Conservation (phyloP, 169 alveolate species). For the Amoebophrya sp. region DNA sequence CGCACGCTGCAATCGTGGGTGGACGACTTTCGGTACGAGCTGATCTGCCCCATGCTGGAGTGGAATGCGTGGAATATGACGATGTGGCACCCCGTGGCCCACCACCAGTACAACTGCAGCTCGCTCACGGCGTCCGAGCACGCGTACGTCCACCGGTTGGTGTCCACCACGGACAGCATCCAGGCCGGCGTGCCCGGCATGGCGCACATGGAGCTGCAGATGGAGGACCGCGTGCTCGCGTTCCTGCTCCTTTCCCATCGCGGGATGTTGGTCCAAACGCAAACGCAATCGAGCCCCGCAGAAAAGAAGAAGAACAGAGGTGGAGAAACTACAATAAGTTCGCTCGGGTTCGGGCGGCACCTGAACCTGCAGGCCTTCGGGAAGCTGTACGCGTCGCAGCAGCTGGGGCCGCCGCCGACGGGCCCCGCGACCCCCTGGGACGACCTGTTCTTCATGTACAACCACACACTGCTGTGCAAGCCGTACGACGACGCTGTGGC, state of each 20-base stretch:
- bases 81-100: neutral
- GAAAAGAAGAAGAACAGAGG: no score
- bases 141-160: neutral
- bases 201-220: neutral
- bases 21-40: neutral
- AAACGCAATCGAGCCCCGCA: no score
- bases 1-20: neutral
- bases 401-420: neutral
- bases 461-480: neutral
- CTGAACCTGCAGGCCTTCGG: neutral
- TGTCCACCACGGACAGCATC: no score
- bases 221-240: neutral
- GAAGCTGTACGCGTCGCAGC: neutral
- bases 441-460: neutral
- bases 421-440: neutral
- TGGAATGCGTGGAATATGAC: neutral
- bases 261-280: neutral
- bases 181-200: no score
- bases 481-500: neutral
- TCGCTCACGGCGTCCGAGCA: neutral
- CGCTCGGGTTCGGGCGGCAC: neutral
- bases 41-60: neutral
- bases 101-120: constrained; percentile 1
- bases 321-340: no score
- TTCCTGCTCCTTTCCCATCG: neutral